These are phyloP conservation scores for Scedosporium boydii DNA, from an alignment of 2,329 filamentous ascomycete genomes.

Conservation along the genomic window DNA sequence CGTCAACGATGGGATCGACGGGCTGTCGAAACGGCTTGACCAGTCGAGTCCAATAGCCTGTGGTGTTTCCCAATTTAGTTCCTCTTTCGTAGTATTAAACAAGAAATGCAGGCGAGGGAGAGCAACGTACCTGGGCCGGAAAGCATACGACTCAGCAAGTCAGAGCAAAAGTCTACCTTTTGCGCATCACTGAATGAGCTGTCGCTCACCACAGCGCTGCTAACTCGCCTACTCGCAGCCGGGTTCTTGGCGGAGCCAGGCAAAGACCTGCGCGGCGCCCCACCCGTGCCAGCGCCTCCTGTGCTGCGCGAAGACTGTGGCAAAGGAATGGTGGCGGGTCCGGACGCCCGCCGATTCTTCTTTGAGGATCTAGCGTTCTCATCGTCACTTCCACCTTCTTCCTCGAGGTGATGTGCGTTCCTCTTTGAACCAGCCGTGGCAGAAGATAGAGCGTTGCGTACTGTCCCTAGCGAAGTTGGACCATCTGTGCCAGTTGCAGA, in stretches of 20 bases:
- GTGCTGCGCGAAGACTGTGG: background rate
- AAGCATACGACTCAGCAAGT: slow-evolving; percentile 50
- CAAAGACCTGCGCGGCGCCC: background rate
- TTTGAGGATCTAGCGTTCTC: slow-evolving; percentile 15
- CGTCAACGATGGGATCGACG: slow-evolving; percentile 46
- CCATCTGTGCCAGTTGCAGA: background rate
- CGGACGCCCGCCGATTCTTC: background rate
- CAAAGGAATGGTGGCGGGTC: background rate
- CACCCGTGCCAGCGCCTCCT: background rate
- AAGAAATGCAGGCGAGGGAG: background rate
- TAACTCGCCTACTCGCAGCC: slow-evolving; percentile 9
- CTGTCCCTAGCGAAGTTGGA: background rate
- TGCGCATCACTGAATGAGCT: slow-evolving; percentile 1
- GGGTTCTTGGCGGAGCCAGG: slow-evolving; percentile 17
- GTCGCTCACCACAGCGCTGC: slow-evolving; percentile 2
- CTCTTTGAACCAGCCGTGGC: slow-evolving; percentile 23
- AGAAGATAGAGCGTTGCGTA: slow-evolving; percentile 9
- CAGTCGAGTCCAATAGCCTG: slow-evolving; percentile 58
- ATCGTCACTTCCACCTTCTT: slow-evolving; percentile 25
- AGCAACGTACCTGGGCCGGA: slow-evolving; percentile 45
- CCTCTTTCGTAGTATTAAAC: background rate
- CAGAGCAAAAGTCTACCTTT: slow-evolving; percentile 49
- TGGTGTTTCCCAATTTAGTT: slow-evolving; percentile 3
- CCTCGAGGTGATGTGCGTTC: slow-evolving; percentile 40
- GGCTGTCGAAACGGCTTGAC: slow-evolving; percentile 53